Percentiles rank a stretch among this genome's conserved stretches.
Conservation (phyloP, 2,329 filamentous ascomycete genomes). For the Arthrinium puccinioides region DNA sequence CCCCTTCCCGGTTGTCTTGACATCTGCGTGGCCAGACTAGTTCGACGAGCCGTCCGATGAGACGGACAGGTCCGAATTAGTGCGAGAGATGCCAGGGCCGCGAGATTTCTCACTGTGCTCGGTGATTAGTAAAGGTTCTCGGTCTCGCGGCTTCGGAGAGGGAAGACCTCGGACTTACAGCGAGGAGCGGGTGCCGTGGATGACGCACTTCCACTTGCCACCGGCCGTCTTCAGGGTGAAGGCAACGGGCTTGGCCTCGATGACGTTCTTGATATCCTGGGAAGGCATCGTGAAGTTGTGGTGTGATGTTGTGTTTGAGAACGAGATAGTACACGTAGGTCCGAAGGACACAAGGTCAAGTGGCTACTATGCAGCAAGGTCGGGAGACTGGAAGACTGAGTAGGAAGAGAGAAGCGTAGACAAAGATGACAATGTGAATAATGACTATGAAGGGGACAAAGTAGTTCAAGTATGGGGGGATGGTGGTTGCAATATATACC, state of each 20-base stretch:
- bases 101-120: conserved; percentile 5
- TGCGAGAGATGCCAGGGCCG: conserved; percentile 13
- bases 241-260: conserved; percentile 19
- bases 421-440: no score
- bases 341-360: no score
- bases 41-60: no score
- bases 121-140: not conserved
- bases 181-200: conserved; percentile 22
- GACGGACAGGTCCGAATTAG: conserved; percentile 18
- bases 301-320: not conserved
- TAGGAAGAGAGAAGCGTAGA: no score
- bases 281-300: conserved; percentile 18
- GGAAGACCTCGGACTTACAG: conserved; percentile 16
- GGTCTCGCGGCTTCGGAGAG: not conserved
- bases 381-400: no score
- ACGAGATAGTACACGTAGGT: no score
- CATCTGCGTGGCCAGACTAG: no score
- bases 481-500: no score
- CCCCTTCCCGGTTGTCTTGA: no score
- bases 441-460: no score
- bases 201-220: conserved; percentile 22
- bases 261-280: conserved; percentile 17
- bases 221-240: conserved; percentile 23
- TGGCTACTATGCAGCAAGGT: no score
- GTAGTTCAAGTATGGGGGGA: no score